Conservation (phyloP, 768 basidiomycete species). For the Leucocoprinus leucothites region DNA sequence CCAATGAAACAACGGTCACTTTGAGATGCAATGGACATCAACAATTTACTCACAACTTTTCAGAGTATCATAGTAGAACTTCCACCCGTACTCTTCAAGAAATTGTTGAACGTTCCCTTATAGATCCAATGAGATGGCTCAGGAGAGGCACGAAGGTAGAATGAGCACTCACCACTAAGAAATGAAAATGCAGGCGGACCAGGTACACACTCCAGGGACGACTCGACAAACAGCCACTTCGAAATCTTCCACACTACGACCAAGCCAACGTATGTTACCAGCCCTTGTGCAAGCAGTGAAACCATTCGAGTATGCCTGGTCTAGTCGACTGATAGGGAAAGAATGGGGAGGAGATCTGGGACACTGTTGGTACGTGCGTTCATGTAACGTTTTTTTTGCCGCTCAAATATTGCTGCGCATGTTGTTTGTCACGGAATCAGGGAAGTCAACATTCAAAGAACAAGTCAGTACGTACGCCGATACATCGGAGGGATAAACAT, state of each 20-base stretch:
- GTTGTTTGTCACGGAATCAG: no score
- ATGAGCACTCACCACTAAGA: slow-evolving; percentile 27
- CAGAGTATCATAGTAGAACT: slow-evolving; percentile 30
- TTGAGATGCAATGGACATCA: background rate
- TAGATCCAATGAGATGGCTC: no score
- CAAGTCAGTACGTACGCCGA: no score
- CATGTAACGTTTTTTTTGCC: no score
- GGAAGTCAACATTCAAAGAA: no score
- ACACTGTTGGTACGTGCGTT: no score
- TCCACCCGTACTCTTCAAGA: slow-evolving; percentile 30
- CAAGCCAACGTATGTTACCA: background rate
- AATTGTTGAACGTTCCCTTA: slow-evolving; percentile 33
- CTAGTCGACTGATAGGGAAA: no score
- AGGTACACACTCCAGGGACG: slow-evolving; percentile 10
- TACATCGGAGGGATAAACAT: no score
- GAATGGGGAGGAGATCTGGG: no score
- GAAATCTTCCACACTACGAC: background rate
- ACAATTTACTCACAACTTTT: slow-evolving; percentile 25
- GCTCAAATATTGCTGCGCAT: no score
- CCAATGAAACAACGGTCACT: background rate
- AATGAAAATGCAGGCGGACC: slow-evolving; percentile 22
- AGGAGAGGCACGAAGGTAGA: background rate
- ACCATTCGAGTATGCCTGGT: no score
- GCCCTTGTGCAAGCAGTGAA: background rate
- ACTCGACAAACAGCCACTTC: background rate